Percentiles rank a stretch among this genome's conserved stretches.
Conservation (phyloP, 345 rosid species). For the Lepidium africanum region DNA sequence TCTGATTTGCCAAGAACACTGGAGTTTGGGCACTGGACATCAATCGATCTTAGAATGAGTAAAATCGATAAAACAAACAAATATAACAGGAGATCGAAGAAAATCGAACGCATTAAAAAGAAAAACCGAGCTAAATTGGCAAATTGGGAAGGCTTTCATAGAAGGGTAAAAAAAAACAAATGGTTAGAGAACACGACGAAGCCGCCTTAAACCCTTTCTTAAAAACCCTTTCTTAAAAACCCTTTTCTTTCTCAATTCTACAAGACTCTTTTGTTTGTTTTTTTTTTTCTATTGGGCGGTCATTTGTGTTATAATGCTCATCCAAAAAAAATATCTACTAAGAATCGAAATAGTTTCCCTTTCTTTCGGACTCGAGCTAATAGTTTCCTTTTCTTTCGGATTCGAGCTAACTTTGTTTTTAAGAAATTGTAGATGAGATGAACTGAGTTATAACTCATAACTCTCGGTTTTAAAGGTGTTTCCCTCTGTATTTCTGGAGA, state of each 20-base stretch:
- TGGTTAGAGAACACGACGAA: slow-evolving; percentile 16
- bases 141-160: background rate
- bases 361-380: no score
- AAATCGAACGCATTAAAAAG: slow-evolving; percentile 1
- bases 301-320: no score
- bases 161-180: background rate
- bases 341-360: no score
- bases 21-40: slow-evolving; percentile 52
- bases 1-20: slow-evolving; percentile 25
- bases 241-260: background rate
- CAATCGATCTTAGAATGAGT: slow-evolving; percentile 28
- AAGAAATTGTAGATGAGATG: no score
- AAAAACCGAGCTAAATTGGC: background rate
- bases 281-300: no score
- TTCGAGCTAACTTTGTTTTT: no score
- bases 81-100: background rate
- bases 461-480: no score
- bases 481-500: no score
- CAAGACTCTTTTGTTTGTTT: background rate
- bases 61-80: background rate
- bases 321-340: no score
- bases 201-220: slow-evolving; percentile 34
- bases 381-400: no score
- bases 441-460: no score
- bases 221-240: slow-evolving; percentile 17